Evolutionary conservation across 2,329 filamentous ascomycete species (phyloP), one percentile per base, ranked within the genome.

Genomic region (Arachnomyces sp.): DNA sequence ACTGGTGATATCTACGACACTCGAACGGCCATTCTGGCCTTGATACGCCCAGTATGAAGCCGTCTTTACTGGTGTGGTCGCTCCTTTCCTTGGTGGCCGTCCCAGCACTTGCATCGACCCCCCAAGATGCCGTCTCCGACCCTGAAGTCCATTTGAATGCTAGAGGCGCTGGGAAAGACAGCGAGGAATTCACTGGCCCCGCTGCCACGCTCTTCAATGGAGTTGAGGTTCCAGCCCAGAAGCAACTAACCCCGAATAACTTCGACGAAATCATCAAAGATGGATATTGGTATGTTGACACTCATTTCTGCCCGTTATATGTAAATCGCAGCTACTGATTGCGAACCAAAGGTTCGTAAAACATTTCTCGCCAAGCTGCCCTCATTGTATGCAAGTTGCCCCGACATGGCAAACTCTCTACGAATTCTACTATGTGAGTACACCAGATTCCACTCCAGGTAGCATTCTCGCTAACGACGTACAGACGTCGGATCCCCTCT

Each of bases 401-500:
- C 92, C 92, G 6, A 81, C 78, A 37, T 95, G 79, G 72, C 88
- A 96, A 65, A 95, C 89, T 4, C 64, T 90, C 11, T 94, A 96
- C 71, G 92, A 98, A 67, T 95, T 81, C 64, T 98, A 95, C 68
- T 80, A 68, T 47, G 65, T 69, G 48, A 50, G 61, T 53, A 16
- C 39, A 33, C 18, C 17, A 28, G 9, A 13, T 13, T 11, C 20
- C 18, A 14, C 18, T 9, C 13, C 31, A 30, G 6, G 8, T 36
- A 13, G n/a, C 15, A 15, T 28, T 38, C 28, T 13, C 33, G 39
- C 51, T 63, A 47, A 63, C 43, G 12, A 32, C 20, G 15, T 25
- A 33, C 70, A 86, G 67, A 95, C 89, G 29, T 92, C 86, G 29
- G 81, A 87, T 53, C 82, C 83, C 12, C 67, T 81, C 36, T 64